phyloP scores from a whole-genome alignment of 495 filamentous ascomycete genomes.

The Poronia punctata region DNA sequence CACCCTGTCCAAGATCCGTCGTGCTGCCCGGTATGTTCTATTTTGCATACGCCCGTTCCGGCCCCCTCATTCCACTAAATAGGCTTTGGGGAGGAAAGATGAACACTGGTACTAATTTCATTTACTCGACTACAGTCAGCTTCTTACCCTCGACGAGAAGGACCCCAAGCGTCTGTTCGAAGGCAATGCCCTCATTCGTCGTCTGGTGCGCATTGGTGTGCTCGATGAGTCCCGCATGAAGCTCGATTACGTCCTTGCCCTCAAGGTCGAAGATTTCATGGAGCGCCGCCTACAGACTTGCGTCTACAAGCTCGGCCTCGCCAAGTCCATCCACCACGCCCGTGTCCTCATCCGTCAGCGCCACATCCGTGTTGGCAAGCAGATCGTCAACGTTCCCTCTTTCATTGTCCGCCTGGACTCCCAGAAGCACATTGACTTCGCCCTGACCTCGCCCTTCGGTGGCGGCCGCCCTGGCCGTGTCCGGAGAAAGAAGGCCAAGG shows the following conservation, averaged over 20 bases:
- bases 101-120: constrained; percentile 11
- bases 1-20: constrained; percentile 99
- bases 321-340: constrained; percentile 99
- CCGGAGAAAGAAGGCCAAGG: constrained; percentile 97
- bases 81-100: constrained; percentile 1
- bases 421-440: constrained; percentile 99
- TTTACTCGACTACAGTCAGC: constrained; percentile 62
- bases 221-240: constrained; percentile 99
- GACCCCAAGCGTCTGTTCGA: constrained; percentile 99
- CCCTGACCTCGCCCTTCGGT: constrained; percentile 93
- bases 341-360: constrained; percentile 98
- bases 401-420: constrained; percentile 99
- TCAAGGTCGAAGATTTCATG: constrained; percentile 97
- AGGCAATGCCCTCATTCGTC: constrained; percentile 99
- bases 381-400: constrained; percentile 99
- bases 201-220: constrained; percentile 98
- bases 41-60: no score
- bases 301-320: constrained; percentile 98
- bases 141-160: constrained; percentile 99
- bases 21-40: constrained; percentile 88
- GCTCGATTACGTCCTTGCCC: constrained; percentile 99
- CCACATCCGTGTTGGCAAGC: constrained; percentile 99
- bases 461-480: constrained; percentile 94
- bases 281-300: constrained; percentile 98
- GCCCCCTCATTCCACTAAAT: constrained; percentile 8